Base-by-base conservation (phyloP, 2,329 filamentous ascomycete genomes). In the Beauveria pseudobassiana region DNA sequence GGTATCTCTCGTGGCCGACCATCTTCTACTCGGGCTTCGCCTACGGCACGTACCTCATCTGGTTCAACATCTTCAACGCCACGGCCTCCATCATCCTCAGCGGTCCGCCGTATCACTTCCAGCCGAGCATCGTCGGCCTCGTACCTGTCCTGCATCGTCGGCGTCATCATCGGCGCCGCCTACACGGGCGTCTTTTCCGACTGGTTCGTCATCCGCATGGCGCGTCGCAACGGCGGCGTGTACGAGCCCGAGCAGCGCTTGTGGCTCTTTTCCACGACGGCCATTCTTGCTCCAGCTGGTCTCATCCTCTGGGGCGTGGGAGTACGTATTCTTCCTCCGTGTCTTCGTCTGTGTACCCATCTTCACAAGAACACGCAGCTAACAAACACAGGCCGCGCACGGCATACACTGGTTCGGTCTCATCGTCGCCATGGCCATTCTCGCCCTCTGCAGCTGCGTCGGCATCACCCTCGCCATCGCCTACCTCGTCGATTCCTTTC, bases 51-150 rank as follows among this genome's bases (percentile, higher is more conserved):
- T 76, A 77, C 30, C 70, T 78, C 3, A 71, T 77, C 43, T 77
- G 73, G 69, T 78, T 77, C 68, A 77, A 76, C 63, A 74, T 78
- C 3, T 69, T 77, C n/a, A 77, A 77, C 49, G 76, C 75, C 63
- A 80, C 72, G 2, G 74, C 70, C 22, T 80, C 71, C 30, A 74
- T 76, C 28, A 73, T 77, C 8, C 68, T 77, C 0, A 72, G 72
- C 1, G 70, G 69, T 0, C 61, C 68, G 0, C 75, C 75, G 0
- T 78, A 78, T 63, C 72, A 73, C 64, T 77, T 77, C 54, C 65
- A 65, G 5, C 68, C 75, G 0, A 74, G 73, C 1, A 72, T 76
- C 62, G 75, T 77, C 5, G 76, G 76, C 0, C 62, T 71, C 69
- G 22, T 78, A 77, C 60, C 45, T 76, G 1, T 70, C 75, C 1